A percentile compares a stretch with the other conserved stretches of the same genome.
Evolutionary conservation across 2,329 filamentous ascomycete genomes (phyloP).

Genomic region (Fragosphaeria purpurea): DNA sequence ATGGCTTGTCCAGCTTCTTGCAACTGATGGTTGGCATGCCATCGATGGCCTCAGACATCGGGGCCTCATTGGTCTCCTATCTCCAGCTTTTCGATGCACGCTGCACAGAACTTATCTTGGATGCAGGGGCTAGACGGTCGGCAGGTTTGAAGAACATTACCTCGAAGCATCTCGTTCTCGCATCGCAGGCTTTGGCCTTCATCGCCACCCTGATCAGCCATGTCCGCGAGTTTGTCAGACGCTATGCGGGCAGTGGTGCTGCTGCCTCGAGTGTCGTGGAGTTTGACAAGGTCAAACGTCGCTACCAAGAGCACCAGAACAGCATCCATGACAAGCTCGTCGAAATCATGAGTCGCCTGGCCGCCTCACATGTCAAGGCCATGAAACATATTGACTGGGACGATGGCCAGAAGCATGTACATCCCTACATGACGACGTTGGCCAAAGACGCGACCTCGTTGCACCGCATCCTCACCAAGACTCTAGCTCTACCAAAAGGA

Average conservation of each 20-base stretch:
- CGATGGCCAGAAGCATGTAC: slow-evolving; percentile 31
- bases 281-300: slow-evolving; percentile 75
- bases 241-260: slow-evolving; percentile 49
- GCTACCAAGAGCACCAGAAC: slow-evolving; percentile 80
- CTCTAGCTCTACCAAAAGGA: no score
- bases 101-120: slow-evolving; percentile 89
- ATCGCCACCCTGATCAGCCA: slow-evolving; percentile 80
- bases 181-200: slow-evolving; percentile 81
- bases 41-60: slow-evolving; percentile 77
- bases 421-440: slow-evolving; percentile 75
- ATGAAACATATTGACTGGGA: slow-evolving; percentile 73
- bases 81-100: slow-evolving; percentile 90
- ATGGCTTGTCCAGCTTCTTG: slow-evolving; percentile 71
- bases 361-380: slow-evolving; percentile 60
- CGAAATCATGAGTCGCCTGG: slow-evolving; percentile 78
- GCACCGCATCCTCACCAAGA: slow-evolving; percentile 69
- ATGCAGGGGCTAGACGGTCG: slow-evolving; percentile 78
- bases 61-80: slow-evolving; percentile 71
- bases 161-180: slow-evolving; percentile 85
- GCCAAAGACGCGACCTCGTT: slow-evolving; percentile 77
- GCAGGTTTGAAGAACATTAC: slow-evolving; percentile 93
- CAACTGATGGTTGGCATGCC: slow-evolving; percentile 76
- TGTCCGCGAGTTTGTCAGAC: slow-evolving; percentile 78
- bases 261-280: slow-evolving; percentile 54
- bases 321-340: slow-evolving; percentile 88